Conservation (phyloP, 306 rosid species). For the Fragaria ananassa region DNA sequence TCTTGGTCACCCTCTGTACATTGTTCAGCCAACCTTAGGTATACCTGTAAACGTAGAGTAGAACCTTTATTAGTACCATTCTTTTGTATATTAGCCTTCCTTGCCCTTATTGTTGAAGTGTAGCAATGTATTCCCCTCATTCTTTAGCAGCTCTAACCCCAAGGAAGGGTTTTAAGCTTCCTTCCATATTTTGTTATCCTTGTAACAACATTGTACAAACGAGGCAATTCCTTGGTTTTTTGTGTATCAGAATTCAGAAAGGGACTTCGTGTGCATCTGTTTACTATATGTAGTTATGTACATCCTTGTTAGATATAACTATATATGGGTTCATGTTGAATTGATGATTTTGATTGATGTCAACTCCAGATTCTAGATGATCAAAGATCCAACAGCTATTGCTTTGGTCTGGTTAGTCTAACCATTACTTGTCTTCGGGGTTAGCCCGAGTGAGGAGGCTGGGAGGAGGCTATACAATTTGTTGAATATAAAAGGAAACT, state of each 20-base stretch:
- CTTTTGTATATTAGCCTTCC: conserved; percentile 55
- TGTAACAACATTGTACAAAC: conserved; percentile 43
- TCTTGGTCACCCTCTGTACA: conserved; percentile 53
- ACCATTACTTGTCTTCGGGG: background rate
- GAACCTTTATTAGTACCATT: conserved; percentile 44
- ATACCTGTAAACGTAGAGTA: conserved; percentile 45
- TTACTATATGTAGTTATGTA: background rate
- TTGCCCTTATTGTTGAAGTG: conserved; percentile 33
- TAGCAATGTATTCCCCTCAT: conserved; percentile 25
- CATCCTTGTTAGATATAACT: no score
- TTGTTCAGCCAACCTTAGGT: conserved; percentile 32
- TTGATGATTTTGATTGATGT: background rate
- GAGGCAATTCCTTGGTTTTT: conserved; percentile 37
- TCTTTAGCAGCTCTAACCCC: conserved; percentile 48
- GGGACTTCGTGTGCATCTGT: background rate
- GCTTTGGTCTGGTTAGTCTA: background rate
- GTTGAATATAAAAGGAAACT: no score
- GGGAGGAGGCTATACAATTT: no score
- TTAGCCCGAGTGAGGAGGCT: no score
- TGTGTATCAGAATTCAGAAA: background rate
- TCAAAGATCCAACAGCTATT: background rate
- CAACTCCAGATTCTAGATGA: background rate
- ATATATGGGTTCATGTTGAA: background rate
- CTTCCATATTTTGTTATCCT: conserved; percentile 26
- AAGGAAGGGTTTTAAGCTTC: conserved; percentile 26